These are phyloP conservation scores for Penicillium fuscoglaucum DNA, from an alignment of 2,329 filamentous ascomycete genomes.

Conservation along the genomic window DNA sequence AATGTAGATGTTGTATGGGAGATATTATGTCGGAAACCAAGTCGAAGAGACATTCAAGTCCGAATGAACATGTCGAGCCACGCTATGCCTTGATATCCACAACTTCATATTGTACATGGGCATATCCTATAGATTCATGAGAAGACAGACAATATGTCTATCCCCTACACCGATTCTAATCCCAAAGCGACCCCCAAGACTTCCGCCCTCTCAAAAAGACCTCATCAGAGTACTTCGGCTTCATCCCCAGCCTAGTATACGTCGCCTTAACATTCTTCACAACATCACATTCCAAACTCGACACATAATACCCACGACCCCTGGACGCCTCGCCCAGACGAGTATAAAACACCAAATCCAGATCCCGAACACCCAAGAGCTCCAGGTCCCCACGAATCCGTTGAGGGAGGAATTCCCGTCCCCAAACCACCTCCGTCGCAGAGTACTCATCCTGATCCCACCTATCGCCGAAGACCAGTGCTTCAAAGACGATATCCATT, in stretches of 20 bases:
- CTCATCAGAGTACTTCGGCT: background rate
- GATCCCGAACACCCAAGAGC: background rate
- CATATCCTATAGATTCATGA: background rate
- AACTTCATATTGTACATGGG: background rate
- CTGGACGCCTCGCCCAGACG: background rate
- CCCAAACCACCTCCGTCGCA: background rate
- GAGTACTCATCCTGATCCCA: background rate
- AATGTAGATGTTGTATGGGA: background rate
- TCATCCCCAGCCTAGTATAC: background rate
- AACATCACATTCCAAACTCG: background rate
- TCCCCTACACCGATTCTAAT: background rate
- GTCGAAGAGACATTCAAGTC: background rate
- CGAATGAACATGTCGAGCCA: background rate
- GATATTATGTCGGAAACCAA: background rate
- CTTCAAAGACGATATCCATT: slow-evolving; percentile 4
- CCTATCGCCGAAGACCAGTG: background rate
- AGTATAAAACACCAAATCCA: slow-evolving; percentile 1
- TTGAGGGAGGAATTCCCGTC: background rate
- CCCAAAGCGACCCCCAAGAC: slow-evolving; percentile 4
- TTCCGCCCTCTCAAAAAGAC: background rate
- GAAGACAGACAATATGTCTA: background rate
- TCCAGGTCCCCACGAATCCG: background rate
- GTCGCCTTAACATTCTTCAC: background rate
- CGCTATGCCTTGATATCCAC: background rate
- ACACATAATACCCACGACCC: background rate